Evolutionary conservation across 1,284 basidiomycete species (phyloP).

Genomic region (Ustilago esculenta): DNA sequence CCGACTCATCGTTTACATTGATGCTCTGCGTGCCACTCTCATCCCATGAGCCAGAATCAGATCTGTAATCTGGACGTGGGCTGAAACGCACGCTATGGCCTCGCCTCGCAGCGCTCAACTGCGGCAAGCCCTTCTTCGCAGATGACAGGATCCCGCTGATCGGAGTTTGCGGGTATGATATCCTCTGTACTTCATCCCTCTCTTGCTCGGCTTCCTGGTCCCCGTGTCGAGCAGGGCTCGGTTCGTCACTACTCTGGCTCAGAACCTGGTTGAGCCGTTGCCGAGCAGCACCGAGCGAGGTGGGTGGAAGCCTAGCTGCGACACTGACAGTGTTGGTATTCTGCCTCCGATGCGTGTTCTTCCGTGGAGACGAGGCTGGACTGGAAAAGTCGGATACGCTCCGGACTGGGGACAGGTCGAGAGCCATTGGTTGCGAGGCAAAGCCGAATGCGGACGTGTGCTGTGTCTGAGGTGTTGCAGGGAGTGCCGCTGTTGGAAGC

Average conservation of each 20-base stretch:
- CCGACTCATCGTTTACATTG: not conserved
- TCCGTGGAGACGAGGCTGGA: slow-evolving; percentile 41
- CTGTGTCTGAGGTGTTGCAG: slow-evolving; percentile 11
- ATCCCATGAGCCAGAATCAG: slow-evolving; percentile 48
- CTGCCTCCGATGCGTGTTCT: slow-evolving; percentile 36
- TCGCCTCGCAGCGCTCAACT: slow-evolving; percentile 8
- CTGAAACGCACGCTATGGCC: slow-evolving; percentile 44
- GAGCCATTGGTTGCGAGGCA: slow-evolving; percentile 35
- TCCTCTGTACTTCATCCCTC: not conserved
- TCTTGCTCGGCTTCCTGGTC: not conserved
- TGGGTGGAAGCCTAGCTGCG: slow-evolving; percentile 10
- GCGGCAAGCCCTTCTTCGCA: slow-evolving; percentile 10
- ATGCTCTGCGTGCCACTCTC: slow-evolving; percentile 15
- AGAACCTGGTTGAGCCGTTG: slow-evolving; percentile 19
- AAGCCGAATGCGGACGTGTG: slow-evolving; percentile 18
- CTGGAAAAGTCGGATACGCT: slow-evolving; percentile 16
- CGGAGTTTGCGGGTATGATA: slow-evolving; percentile 14
- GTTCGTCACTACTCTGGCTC: not conserved
- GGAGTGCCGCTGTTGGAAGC: not conserved
- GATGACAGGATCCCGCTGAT: slow-evolving; percentile 20
- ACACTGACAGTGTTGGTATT: slow-evolving; percentile 36
- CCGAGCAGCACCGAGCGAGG: slow-evolving; percentile 20
- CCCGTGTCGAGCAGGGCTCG: not conserved
- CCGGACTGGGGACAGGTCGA: slow-evolving; percentile 29
- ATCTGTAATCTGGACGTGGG: slow-evolving; percentile 40